Base-by-base conservation (phyloP, 257 asterid genomes). In the Penstemon eatonii region DNA sequence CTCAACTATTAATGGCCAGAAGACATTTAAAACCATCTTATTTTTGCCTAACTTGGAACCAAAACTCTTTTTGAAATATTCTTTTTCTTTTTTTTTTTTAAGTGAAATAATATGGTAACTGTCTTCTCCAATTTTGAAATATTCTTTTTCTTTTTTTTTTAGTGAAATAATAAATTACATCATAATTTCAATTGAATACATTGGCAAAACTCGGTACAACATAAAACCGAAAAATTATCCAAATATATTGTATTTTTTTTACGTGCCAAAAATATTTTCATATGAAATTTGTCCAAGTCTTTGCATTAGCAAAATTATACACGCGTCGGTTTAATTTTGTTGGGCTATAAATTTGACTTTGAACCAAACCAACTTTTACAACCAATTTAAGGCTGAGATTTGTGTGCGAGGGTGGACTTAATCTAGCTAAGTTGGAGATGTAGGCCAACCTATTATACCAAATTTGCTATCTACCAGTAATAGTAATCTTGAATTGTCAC, bases 1-100 rank as follows among this genome's bases (percentile, higher is more conserved):
- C 68, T 83, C 76, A 81, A 81, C 89, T 65, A 77, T 67, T 62
- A 56, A 69, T 63, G 70, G 65, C 73, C 73, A 74, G 52, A 60
- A 56, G 69, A 62, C 62, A 49, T 38, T 66, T 18, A 46, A 53
- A 46, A 73, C 54, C 62, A 65, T 73, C 65, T 41, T 39, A 46
- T 50, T 54, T 60, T 73, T 61, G 82, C 86, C 89, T 57, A 76
- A 80, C 72, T 44, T 76, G 37, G 41, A 42, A 72, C 59, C 47
- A 18, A 66, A 63, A 5, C 46, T 52, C 39, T 1, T 25, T 25
- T 25, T 1, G 33, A 25, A 25, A 25, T 25, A 25, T 25, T 1
- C 2, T 25, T 25, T 15, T 25, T 25, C 33, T 25, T 25, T 25
- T 25, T 25, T 25, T 15, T 25, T 25, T 25, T 25, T 25, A 0